Conservation (phyloP, 2,329 filamentous ascomycete genomes). For the Trichoderma harzianum region DNA sequence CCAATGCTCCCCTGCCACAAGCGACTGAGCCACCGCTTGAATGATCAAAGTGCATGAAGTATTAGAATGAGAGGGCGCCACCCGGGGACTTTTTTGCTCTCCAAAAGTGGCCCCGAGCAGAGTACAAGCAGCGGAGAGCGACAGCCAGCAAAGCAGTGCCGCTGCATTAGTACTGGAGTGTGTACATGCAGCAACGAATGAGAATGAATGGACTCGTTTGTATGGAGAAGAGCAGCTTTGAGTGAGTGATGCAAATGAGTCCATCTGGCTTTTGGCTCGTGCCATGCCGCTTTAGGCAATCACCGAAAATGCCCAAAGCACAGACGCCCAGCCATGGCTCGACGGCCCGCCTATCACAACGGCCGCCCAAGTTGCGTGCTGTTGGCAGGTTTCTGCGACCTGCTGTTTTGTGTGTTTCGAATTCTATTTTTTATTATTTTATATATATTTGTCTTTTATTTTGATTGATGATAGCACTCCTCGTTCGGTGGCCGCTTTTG, state of each 20-base stretch:
- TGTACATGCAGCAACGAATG: not conserved
- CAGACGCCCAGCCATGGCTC: not conserved
- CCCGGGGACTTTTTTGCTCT: not conserved
- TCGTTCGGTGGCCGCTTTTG: not conserved
- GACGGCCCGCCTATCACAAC: not conserved
- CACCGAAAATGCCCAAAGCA: constrained; percentile 2
- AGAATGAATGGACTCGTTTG: not conserved
- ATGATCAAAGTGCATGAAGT: not conserved
- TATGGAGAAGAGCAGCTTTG: not conserved
- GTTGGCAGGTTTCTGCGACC: not conserved
- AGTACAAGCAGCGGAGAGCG: not conserved
- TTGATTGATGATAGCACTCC: not conserved
- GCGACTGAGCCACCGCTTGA: constrained; percentile 9
- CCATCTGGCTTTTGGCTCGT: not conserved
- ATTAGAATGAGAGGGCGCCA: not conserved
- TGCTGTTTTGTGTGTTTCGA: not conserved
- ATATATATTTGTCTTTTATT: not conserved
- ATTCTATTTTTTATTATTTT: not conserved
- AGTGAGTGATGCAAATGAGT: not conserved
- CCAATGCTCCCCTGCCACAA: not conserved
- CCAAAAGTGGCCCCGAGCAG: not conserved
- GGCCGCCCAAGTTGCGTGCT: constrained; percentile 1
- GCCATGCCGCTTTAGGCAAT: constrained; percentile 2
- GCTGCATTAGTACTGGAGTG: not conserved
- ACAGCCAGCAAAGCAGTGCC: not conserved